Conservation (phyloP, 2,329 filamentous ascomycete genomes). For the Xylogone sp. region DNA sequence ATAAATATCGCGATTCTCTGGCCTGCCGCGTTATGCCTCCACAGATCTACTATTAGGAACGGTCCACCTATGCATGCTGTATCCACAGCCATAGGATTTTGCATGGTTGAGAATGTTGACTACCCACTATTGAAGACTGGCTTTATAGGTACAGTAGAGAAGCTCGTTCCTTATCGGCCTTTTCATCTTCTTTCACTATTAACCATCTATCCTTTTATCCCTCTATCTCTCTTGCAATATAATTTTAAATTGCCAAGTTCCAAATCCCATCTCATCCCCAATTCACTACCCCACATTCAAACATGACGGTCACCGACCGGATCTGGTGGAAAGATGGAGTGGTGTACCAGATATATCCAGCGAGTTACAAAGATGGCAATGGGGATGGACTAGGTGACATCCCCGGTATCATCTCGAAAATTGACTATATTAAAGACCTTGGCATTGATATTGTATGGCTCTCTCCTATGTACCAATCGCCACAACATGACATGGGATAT, state of each 20-base stretch:
- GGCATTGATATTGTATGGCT: slow-evolving; percentile 63
- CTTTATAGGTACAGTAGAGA: neutral
- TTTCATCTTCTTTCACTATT: no score
- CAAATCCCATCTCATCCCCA: neutral
- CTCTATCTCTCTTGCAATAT: neutral
- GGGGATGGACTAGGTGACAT: slow-evolving; percentile 58
- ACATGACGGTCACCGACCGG: neutral
- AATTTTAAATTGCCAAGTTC: no score
- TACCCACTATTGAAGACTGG: neutral
- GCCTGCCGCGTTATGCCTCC: no score
- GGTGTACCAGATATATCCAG: slow-evolving; percentile 55
- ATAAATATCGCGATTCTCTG: neutral
- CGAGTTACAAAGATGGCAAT: slow-evolving; percentile 53
- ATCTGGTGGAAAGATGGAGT: slow-evolving; percentile 54
- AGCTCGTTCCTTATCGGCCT: no score
- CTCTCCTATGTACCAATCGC: slow-evolving; percentile 61
- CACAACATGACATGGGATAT: slow-evolving; percentile 66
- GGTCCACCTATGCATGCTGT: no score
- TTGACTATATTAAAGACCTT: slow-evolving; percentile 55
- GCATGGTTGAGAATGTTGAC: neutral
- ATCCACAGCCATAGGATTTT: no score
- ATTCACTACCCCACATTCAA: neutral
- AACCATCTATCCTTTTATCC: neutral
- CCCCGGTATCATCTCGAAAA: slow-evolving; percentile 54
- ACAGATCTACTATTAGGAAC: no score